phyloP scores from a whole-genome alignment of 345 rosid genomes.

The Eucalyptus rudis region DNA sequence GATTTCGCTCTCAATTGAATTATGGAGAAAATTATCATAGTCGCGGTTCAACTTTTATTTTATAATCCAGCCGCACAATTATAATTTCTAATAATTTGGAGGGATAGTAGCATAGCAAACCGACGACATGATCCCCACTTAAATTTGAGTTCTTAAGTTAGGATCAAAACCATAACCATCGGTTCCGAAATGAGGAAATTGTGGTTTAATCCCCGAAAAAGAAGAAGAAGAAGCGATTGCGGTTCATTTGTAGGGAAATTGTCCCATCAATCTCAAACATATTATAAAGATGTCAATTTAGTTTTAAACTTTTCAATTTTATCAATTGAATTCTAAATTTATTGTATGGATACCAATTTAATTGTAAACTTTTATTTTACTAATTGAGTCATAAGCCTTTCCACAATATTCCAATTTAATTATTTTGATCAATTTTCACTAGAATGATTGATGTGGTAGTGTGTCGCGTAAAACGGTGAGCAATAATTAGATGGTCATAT shows the following conservation, averaged over 20 bases:
- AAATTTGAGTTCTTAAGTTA: neutral
- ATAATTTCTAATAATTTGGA: neutral
- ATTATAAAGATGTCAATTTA: too few species aligned
- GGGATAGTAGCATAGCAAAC: neutral
- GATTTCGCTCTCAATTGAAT: neutral
- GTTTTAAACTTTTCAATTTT: too few species aligned
- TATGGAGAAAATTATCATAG: neutral
- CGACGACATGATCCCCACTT: neutral
- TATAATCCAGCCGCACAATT: neutral
- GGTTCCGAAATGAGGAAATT: neutral
- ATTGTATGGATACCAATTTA: rapidly evolving
- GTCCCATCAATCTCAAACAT: too few species aligned
- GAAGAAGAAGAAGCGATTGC: neutral
- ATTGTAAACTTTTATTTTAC: rapidly evolving
- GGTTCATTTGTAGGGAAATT: neutral
- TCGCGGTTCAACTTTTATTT: neutral
- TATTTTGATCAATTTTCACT: rapidly evolving
- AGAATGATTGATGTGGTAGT: neutral
- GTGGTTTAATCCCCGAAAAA: neutral
- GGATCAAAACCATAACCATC: neutral
- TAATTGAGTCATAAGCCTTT: neutral
- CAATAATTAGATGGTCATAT: neutral
- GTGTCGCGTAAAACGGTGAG: rapidly evolving
- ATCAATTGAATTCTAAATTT: neutral
- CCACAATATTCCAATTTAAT: neutral